Percentiles rank a stretch among this genome's conserved stretches.
phyloP scores from a whole-genome alignment of 1,284 basidiomycete species.

The Ustilago loliicola region DNA sequence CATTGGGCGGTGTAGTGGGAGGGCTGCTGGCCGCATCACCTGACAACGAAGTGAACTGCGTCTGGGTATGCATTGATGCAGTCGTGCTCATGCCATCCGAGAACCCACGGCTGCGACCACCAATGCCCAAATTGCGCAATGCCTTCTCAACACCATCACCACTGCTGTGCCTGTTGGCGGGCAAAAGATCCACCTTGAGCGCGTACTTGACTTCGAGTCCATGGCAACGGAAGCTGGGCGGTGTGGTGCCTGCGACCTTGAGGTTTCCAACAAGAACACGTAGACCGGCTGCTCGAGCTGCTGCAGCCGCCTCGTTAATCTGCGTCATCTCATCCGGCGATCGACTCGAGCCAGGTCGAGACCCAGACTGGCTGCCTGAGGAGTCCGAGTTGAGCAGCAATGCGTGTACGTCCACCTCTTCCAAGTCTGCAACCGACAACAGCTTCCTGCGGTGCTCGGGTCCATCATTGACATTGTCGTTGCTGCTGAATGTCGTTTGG shows the following conservation, averaged over 20 bases:
- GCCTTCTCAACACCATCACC: slow-evolving; percentile 45
- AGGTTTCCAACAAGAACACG: slow-evolving; percentile 59
- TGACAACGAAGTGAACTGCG: slow-evolving; percentile 50
- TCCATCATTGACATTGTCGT: slow-evolving; percentile 57
- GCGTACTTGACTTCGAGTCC: slow-evolving; percentile 67
- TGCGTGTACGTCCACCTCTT: slow-evolving; percentile 60
- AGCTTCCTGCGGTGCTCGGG: slow-evolving; percentile 57
- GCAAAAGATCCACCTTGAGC: slow-evolving; percentile 64
- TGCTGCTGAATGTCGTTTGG: slow-evolving; percentile 63
- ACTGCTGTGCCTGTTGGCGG: slow-evolving; percentile 35
- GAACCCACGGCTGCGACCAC: slow-evolving; percentile 34
- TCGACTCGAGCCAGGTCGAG: slow-evolving; percentile 44
- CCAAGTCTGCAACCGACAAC: slow-evolving; percentile 61
- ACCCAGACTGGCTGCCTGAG: slow-evolving; percentile 35
- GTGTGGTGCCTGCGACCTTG: slow-evolving; percentile 50
- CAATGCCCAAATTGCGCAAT: slow-evolving; percentile 33
- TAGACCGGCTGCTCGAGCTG: slow-evolving; percentile 48
- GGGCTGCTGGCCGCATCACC: slow-evolving; percentile 44
- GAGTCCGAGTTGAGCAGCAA: slow-evolving; percentile 48
- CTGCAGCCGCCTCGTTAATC: slow-evolving; percentile 39
- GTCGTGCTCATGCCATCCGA: slow-evolving; percentile 47
- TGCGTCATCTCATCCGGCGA: slow-evolving; percentile 44
- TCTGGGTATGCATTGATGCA: slow-evolving; percentile 54
- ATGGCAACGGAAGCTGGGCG: slow-evolving; percentile 63
- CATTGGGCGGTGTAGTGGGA: slow-evolving; percentile 41